phyloP scores from a whole-genome alignment of 805 yeast species.

The Priceomyces medius region DNA sequence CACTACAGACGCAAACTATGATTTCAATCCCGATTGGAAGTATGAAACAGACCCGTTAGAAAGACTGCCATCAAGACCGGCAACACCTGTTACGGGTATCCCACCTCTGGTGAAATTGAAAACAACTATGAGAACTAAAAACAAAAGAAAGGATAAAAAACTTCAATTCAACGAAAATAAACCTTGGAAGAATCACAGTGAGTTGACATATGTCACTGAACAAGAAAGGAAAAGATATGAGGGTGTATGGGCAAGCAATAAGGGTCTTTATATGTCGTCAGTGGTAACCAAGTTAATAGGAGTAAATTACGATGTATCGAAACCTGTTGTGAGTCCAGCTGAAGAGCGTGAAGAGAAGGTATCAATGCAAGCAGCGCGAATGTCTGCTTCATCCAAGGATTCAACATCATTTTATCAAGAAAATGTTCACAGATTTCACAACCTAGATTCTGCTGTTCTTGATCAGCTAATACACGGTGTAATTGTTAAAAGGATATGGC shows the following conservation, averaged over 20 bases:
- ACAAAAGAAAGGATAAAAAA: constrained; percentile 37
- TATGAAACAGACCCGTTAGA: not conserved
- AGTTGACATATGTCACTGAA: constrained; percentile 48
- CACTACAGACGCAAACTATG: constrained; percentile 12
- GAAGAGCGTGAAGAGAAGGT: constrained; percentile 15
- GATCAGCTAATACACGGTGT: constrained; percentile 49
- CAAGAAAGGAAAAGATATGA: constrained; percentile 86
- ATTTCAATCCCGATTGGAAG: constrained; percentile 3
- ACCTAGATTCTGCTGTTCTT: constrained; percentile 24
- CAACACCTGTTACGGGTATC: constrained; percentile 15
- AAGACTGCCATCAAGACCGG: constrained; percentile 5
- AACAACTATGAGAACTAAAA: constrained; percentile 51
- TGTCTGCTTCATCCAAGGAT: constrained; percentile 30
- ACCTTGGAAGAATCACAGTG: constrained; percentile 89
- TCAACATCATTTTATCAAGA: constrained; percentile 17
- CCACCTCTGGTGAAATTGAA: constrained; percentile 40
- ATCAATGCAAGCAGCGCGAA: constrained; percentile 31
- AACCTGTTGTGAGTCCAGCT: constrained; percentile 11
- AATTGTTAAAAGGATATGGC: constrained; percentile 80
- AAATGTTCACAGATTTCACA: constrained; percentile 30
- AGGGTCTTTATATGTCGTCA: constrained; percentile 55
- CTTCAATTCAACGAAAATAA: constrained; percentile 74
- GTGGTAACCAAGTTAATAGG: constrained; percentile 32
- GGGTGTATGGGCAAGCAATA: constrained; percentile 90
- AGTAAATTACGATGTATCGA: constrained; percentile 17